A percentile compares a stretch with the other conserved stretches of the same genome.
Evolutionary conservation across 2,329 filamentous ascomycete species (phyloP).

Genomic region (Trichocomaceae sp.): DNA sequence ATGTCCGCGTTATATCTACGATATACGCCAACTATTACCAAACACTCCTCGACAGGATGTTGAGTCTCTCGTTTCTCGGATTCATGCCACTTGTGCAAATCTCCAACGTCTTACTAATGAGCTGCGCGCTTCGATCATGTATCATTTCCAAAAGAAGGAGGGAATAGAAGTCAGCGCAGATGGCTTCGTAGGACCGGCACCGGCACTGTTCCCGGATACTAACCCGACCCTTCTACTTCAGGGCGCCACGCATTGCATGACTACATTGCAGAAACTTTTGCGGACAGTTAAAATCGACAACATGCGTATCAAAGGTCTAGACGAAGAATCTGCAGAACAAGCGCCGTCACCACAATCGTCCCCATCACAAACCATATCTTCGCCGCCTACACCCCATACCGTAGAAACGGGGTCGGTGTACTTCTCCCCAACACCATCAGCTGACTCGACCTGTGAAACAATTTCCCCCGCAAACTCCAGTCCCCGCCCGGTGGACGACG

Average conservation of each 20-base stretch:
- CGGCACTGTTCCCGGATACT: slow-evolving; percentile 11
- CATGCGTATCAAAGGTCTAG: neutral
- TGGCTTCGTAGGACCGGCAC: slow-evolving; percentile 12
- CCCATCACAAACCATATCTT: neutral
- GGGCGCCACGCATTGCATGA: slow-evolving; percentile 9
- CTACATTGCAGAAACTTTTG: slow-evolving; percentile 9
- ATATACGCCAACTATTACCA: slow-evolving; percentile 5
- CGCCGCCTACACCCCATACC: neutral
- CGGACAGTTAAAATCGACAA: slow-evolving; percentile 2
- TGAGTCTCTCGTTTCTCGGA: slow-evolving; percentile 5
- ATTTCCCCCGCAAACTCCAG: slow-evolving; percentile 4
- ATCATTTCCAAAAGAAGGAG: slow-evolving; percentile 12
- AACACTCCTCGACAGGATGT: slow-evolving; percentile 4
- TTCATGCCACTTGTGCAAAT: slow-evolving; percentile 7
- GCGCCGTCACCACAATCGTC: neutral
- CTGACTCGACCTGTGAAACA: slow-evolving; percentile 11
- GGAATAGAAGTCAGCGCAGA: slow-evolving; percentile 10
- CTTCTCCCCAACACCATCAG: slow-evolving; percentile 8
- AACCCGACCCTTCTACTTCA: slow-evolving; percentile 13
- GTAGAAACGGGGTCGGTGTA: neutral
- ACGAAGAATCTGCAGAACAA: neutral
- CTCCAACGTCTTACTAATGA: slow-evolving; percentile 6
- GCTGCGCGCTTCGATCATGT: slow-evolving; percentile 11
- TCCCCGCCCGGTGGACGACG: neutral
- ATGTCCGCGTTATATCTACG: slow-evolving; percentile 22